phyloP scores from a whole-genome alignment of 345 rosid genomes.

The Populus davidiana region DNA sequence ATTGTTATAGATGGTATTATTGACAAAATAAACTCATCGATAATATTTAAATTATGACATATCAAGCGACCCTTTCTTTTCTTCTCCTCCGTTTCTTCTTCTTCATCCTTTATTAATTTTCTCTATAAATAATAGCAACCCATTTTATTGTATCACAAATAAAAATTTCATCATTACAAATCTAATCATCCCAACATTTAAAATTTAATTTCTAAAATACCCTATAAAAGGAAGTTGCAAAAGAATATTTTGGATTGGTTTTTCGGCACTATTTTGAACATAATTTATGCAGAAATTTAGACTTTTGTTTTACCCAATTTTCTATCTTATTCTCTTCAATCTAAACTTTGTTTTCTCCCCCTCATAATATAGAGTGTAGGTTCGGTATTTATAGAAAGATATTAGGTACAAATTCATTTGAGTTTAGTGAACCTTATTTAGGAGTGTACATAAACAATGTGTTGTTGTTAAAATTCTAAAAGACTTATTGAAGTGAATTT shows the following conservation, averaged over 20 bases:
- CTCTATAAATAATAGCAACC: rapidly evolving
- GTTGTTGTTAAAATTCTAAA: neutral
- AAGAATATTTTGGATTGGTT: neutral
- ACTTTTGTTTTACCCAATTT: too few species aligned
- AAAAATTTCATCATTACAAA: too few species aligned
- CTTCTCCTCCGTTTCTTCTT: too few species aligned
- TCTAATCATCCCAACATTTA: rapidly evolving
- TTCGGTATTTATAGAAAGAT: neutral
- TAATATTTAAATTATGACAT: too few species aligned
- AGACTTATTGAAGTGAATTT: neutral
- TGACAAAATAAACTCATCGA: rapidly evolving
- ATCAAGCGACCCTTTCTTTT: rapidly evolving
- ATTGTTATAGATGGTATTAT: too few species aligned
- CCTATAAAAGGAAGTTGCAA: too few species aligned
- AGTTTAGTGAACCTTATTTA: neutral
- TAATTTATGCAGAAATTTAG: too few species aligned
- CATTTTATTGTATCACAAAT: too few species aligned
- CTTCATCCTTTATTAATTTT: too few species aligned
- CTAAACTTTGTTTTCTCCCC: neutral
- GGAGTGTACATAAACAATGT: neutral
- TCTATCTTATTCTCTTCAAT: neutral
- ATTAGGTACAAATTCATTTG: too few species aligned
- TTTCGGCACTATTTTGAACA: too few species aligned
- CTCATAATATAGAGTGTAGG: neutral
- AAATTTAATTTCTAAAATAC: too few species aligned